phyloP scores from a whole-genome alignment of 2,329 filamentous ascomycete genomes.

The Penicillium sp. region DNA sequence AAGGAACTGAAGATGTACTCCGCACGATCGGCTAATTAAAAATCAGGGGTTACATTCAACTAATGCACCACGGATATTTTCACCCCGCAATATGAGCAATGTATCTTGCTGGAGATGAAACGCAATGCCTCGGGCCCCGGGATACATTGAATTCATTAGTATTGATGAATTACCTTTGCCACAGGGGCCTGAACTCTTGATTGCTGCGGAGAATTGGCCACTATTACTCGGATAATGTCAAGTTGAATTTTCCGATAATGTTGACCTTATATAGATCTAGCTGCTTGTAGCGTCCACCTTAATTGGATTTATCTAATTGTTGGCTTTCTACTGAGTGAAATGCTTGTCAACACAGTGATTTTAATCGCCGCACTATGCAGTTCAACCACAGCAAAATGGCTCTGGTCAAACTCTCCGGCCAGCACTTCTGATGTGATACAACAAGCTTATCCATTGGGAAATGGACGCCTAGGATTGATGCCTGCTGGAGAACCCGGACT shows the following conservation, averaged over 20 bases:
- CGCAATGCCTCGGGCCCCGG: no score
- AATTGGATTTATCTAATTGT: rapidly evolving
- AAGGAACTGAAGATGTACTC: no score
- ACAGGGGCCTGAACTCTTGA: background rate
- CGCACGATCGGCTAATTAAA: background rate
- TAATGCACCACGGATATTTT: background rate
- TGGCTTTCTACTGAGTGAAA: background rate
- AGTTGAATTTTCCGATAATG: background rate
- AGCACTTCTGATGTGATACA: background rate
- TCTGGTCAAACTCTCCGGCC: conserved; percentile 7
- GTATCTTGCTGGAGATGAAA: background rate
- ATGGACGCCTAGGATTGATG: conserved; percentile 5
- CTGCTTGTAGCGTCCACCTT: background rate
- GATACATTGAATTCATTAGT: no score
- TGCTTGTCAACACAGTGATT: background rate
- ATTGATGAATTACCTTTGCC: background rate
- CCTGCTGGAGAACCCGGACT: conserved; percentile 2
- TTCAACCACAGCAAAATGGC: conserved; percentile 1
- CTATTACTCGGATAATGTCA: no score
- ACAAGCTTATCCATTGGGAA: conserved; percentile 7
- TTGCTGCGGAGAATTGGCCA: background rate
- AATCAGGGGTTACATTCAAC: background rate
- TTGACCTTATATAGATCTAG: background rate
- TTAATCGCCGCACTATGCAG: background rate
- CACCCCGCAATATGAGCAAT: background rate